These are phyloP conservation scores for Penicillium maclennaniae DNA, from an alignment of 495 filamentous ascomycete species.

Conservation along the genomic window DNA sequence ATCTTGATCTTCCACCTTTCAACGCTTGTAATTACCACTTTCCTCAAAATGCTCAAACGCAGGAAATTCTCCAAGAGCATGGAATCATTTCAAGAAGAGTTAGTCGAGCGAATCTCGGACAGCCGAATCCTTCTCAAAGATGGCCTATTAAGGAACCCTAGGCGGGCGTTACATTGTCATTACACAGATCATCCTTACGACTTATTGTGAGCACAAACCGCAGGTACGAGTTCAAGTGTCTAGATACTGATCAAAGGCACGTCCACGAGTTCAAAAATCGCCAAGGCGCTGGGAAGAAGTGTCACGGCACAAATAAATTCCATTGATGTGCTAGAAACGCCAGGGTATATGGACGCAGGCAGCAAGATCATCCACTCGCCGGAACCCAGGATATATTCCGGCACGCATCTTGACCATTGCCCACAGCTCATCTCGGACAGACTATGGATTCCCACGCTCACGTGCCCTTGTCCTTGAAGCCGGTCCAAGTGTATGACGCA, in stretches of 20 bases:
- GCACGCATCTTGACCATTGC: background rate
- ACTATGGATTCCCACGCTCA: background rate
- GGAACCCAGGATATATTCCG: background rate
- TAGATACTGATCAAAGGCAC: too few relatives aligned
- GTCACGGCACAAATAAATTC: background rate
- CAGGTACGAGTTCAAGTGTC: too few relatives aligned
- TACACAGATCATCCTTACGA: too few relatives aligned
- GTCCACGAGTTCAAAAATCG: too few relatives aligned
- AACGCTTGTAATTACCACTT: background rate
- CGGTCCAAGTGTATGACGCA: constrained; percentile 3
- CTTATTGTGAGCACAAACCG: too few relatives aligned
- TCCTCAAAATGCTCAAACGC: background rate
- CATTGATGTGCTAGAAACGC: background rate
- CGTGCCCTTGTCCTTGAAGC: constrained; percentile 4
- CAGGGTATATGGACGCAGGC: background rate
- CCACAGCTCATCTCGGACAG: background rate
- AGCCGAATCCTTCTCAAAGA: too few relatives aligned
- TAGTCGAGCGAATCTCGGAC: too few relatives aligned
- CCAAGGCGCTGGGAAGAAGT: background rate
- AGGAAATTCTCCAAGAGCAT: too few relatives aligned
- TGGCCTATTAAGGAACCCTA: too few relatives aligned
- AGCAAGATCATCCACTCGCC: background rate
- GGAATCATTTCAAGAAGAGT: too few relatives aligned
- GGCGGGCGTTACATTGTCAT: too few relatives aligned
- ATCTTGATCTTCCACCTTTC: background rate